Evolutionary conservation across 2,329 filamentous ascomycete genomes (phyloP), one percentile per base, ranked within the genome.

Genomic region (Teratosphaeria gauchensis): DNA sequence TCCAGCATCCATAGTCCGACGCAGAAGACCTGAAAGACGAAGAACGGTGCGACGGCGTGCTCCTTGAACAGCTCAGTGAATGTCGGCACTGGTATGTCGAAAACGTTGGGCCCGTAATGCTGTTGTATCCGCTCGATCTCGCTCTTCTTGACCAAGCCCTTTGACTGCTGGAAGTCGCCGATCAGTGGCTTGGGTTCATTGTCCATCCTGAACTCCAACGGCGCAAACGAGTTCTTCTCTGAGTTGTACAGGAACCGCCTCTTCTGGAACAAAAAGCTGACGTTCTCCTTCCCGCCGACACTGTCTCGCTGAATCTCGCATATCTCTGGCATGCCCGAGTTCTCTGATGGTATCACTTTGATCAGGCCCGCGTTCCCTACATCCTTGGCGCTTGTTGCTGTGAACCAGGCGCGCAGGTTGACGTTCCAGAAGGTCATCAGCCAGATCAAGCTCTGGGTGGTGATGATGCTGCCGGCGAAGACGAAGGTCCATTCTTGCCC

Each of bases 401-500:
- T 97, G 74, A 97, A 96, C 61, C 86, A 76, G 24, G 87, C 88
- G 70, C 86, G 84, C 63, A 97, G 78, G 71, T 92, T 86, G 72
- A 99, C 90, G 71, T 90, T 97, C 94, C 94, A 99, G 77, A 97
- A 90, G 53, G 94, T 99, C 78, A 89, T 92, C 62, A 99, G 82
- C 92, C 94, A 99, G 66, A 91, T 78, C 63, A 99, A 82, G 63
- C 89, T 86, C 78, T 99, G 95, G 58, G 88, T 70, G 11, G 92
- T 96, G 73, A 95, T 81, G 71, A 99, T 96, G 65, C 85, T 82
- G 68, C 89, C 92, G 65, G 88, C 84, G 86, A 90, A 99, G 63
- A 99, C 90, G 72, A 96, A 95, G 0, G 95, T 97, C 92, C 94
- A 99, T 80, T 99, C 94, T 67, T 88, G 86, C n/a, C 88, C 92